Conservation (phyloP, 2,329 filamentous ascomycete species). For the Ceratocystis cubensis region DNA sequence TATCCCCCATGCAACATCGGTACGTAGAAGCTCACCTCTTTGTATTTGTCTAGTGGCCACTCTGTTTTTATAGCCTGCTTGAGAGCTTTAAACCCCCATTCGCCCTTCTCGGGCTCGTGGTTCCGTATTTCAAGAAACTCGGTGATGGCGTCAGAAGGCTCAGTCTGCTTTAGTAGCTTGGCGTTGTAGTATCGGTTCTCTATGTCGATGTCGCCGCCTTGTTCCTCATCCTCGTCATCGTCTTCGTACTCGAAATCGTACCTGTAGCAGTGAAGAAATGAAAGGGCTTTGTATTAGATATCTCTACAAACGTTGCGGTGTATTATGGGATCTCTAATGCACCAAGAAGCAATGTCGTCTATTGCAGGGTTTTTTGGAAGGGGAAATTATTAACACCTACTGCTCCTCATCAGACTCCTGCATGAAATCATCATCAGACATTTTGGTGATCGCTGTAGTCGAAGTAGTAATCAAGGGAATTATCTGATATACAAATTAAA, state of each 20-base stretch:
- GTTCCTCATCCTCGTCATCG: constrained; percentile 77
- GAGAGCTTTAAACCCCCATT: constrained; percentile 96
- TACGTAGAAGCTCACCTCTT: constrained; percentile 44
- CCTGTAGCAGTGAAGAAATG: constrained; percentile 27
- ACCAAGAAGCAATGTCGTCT: background rate
- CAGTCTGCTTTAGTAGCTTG: constrained; percentile 83
- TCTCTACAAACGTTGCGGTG: background rate
- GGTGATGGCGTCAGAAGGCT: constrained; percentile 75
- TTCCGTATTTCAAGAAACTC: constrained; percentile 84
- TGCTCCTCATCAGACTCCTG: constrained; percentile 38
- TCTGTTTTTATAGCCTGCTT: constrained; percentile 98
- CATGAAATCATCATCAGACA: constrained; percentile 43
- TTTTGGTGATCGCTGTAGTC: constrained; percentile 25
- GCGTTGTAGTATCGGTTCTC: constrained; percentile 99
- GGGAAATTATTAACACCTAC: constrained; percentile 24
- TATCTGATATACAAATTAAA: background rate
- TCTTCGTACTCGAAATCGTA: constrained; percentile 98
- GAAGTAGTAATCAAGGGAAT: background rate
- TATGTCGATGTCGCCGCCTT: constrained; percentile 80
- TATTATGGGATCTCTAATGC: too few species aligned
- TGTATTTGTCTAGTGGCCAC: constrained; percentile 80
- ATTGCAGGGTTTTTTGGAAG: background rate
- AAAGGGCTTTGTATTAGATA: constrained; percentile 14
- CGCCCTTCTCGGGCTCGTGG: constrained; percentile 80
- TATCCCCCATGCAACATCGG: background rate